Percentiles rank a stretch among this genome's conserved stretches.
Conservation (phyloP, 2,329 filamentous ascomycete genomes). For the Sporothrix globosa region DNA sequence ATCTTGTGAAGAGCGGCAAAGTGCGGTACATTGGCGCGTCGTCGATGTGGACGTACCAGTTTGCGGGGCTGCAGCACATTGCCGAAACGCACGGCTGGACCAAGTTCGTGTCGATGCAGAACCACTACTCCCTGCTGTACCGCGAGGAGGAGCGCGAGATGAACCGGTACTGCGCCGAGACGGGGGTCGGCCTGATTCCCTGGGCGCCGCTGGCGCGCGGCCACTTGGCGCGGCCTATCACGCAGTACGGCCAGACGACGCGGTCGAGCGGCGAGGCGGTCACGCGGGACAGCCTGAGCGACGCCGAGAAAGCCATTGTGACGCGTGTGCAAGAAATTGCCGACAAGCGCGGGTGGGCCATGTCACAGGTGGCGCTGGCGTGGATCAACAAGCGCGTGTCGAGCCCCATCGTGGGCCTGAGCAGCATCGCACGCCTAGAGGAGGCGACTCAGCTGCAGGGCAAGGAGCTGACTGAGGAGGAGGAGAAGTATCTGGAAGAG, state of each 20-base stretch:
- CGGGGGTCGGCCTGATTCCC: constrained; percentile 45
- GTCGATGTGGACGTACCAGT: constrained; percentile 51
- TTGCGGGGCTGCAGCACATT: constrained; percentile 52
- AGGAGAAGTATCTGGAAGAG: constrained; percentile 65
- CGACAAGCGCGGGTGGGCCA: constrained; percentile 34
- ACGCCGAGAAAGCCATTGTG: constrained; percentile 39
- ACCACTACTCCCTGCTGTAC: constrained; percentile 56
- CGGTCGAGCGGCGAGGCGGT: constrained; percentile 33
- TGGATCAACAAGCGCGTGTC: constrained; percentile 61
- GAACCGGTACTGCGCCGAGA: constrained; percentile 43
- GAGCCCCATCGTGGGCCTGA: constrained; percentile 65
- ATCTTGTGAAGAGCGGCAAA: constrained; percentile 57
- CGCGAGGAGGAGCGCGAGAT: constrained; percentile 58
- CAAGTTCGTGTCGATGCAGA: constrained; percentile 60
- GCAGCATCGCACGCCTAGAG: constrained; percentile 61
- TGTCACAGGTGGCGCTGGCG: constrained; percentile 60
- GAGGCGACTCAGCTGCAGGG: constrained; percentile 57
- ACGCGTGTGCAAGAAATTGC: constrained; percentile 35
- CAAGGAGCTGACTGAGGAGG: constrained; percentile 59
- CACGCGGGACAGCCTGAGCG: constrained; percentile 27
- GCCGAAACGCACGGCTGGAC: constrained; percentile 58
- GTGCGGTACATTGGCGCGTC: constrained; percentile 53
- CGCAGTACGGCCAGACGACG: constrained; percentile 32
- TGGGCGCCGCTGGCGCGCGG: constrained; percentile 46
- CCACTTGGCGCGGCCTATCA: constrained; percentile 41